Percentiles rank a stretch among this genome's conserved stretches.
These are phyloP conservation scores for Oxalis stricta DNA, from an alignment of 441 rosid species.

Conservation along the genomic window DNA sequence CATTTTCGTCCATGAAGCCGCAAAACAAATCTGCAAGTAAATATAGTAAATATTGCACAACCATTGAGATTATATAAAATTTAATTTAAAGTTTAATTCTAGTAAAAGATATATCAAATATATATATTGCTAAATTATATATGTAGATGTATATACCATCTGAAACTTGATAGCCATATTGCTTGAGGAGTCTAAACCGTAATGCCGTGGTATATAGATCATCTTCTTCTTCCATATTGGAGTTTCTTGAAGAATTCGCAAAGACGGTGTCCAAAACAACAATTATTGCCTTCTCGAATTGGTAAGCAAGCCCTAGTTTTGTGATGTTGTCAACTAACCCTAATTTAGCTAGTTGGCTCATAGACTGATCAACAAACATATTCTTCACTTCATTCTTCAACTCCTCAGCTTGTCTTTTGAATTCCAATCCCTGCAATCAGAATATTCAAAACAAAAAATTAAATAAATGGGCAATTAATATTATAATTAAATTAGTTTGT, in stretches of 20 bases:
- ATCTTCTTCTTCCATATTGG: background rate
- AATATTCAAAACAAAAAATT: background rate
- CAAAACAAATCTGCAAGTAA: slow-evolving; percentile 25
- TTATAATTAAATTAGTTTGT: no score
- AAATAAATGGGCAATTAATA: no score
- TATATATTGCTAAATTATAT: no score
- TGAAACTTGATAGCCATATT: slow-evolving; percentile 24
- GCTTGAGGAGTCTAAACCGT: slow-evolving; percentile 30
- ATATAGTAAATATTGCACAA: no score
- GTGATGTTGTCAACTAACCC: slow-evolving; percentile 23
- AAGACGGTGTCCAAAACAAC: slow-evolving; percentile 13
- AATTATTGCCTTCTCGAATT: slow-evolving; percentile 22
- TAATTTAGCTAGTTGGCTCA: slow-evolving; percentile 11
- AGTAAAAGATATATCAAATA: no score
- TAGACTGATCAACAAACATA: slow-evolving; percentile 16
- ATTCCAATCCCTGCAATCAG: slow-evolving; percentile 14
- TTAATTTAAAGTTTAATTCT: no score
- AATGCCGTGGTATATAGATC: slow-evolving; percentile 19
- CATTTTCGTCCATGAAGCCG: slow-evolving; percentile 15
- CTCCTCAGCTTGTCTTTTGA: background rate
- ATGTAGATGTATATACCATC: slow-evolving; percentile 16
- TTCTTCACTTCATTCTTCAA: slow-evolving; percentile 10
- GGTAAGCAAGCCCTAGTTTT: slow-evolving; percentile 23
- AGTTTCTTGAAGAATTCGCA: background rate
- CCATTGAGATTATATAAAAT: no score